Percentiles rank a stretch among this genome's conserved stretches.
phyloP scores from a whole-genome alignment of 1,139 yeast species.

The Pichia sp. region DNA sequence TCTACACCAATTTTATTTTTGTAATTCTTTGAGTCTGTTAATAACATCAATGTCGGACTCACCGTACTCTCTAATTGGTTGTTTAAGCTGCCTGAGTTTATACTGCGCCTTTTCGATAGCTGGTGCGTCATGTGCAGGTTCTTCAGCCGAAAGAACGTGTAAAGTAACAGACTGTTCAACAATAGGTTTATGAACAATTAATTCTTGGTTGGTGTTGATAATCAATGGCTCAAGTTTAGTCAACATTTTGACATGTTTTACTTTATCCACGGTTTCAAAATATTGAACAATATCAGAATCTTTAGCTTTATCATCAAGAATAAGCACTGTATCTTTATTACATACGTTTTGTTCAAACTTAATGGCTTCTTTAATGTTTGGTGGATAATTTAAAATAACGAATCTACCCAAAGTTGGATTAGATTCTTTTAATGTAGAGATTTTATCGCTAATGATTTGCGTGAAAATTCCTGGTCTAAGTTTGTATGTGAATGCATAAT shows the following conservation, averaged over 20 bases:
- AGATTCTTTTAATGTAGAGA: slow-evolving; percentile 32
- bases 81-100: slow-evolving; percentile 27
- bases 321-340: slow-evolving; percentile 34
- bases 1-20: slow-evolving; percentile 10
- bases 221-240: slow-evolving; percentile 12
- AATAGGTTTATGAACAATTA: neutral
- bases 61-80: slow-evolving; percentile 24
- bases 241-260: slow-evolving; percentile 25
- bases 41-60: slow-evolving; percentile 30
- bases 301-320: slow-evolving; percentile 22
- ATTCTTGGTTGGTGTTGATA: neutral
- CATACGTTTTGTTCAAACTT: slow-evolving; percentile 55
- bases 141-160: slow-evolving; percentile 3
- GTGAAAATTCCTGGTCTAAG: slow-evolving; percentile 56
- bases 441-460: slow-evolving; percentile 46
- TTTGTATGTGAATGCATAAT: slow-evolving; percentile 31
- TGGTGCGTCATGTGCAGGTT: slow-evolving; percentile 16
- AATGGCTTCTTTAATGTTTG: slow-evolving; percentile 54
- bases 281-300: slow-evolving; percentile 45
- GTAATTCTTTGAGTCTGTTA: slow-evolving; percentile 28
- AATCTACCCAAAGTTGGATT: slow-evolving; percentile 41
- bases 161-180: neutral
- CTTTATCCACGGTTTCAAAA: slow-evolving; percentile 54
- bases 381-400: slow-evolving; percentile 50
- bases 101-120: slow-evolving; percentile 21